These are phyloP conservation scores for Albugo candida DNA, from an alignment of 352 stramenopile species.

Conservation along the genomic window DNA sequence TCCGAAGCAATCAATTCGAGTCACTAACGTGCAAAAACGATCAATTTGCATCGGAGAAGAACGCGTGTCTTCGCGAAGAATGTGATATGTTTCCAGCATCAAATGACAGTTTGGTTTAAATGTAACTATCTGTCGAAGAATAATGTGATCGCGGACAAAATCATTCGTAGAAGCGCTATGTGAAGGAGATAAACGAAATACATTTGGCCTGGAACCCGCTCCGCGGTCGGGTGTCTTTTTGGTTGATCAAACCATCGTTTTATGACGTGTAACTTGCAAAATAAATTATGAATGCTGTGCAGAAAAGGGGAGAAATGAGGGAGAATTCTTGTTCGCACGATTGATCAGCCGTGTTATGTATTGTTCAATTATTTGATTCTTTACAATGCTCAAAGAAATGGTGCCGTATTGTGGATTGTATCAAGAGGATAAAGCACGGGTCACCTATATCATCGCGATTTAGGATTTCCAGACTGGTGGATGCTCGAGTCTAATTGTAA, in stretches of 20 bases:
- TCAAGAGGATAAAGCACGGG: conserved; percentile 17
- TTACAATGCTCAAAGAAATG: conserved; percentile 36
- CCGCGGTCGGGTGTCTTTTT: conserved; percentile 70
- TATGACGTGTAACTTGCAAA: conserved; percentile 77
- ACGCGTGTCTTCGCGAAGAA: too few species aligned
- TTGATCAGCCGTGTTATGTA: conserved; percentile 80
- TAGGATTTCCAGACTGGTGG: conserved; percentile 37
- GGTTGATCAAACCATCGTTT: conserved; percentile 74
- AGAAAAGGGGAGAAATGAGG: conserved; percentile 64
- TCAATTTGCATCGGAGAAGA: too few species aligned
- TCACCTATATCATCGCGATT: conserved; percentile 27
- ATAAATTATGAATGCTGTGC: conserved; percentile 68
- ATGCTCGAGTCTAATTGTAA: conserved; percentile 30
- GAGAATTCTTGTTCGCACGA: conserved; percentile 76
- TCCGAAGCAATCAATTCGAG: too few species aligned
- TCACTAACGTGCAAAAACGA: too few species aligned
- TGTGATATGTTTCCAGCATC: conserved; percentile 11
- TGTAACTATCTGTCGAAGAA: conserved; percentile 34
- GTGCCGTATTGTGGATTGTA: conserved; percentile 39
- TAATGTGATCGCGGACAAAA: conserved; percentile 23
- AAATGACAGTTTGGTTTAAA: conserved; percentile 28
- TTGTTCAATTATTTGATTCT: conserved; percentile 78
- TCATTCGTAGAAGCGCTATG: conserved; percentile 27
- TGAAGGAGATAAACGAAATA: conserved; percentile 41
- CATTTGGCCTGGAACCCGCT: conserved; percentile 82